Conservation (phyloP, 2,329 filamentous ascomycete genomes). For the Aspergillus flavus region DNA sequence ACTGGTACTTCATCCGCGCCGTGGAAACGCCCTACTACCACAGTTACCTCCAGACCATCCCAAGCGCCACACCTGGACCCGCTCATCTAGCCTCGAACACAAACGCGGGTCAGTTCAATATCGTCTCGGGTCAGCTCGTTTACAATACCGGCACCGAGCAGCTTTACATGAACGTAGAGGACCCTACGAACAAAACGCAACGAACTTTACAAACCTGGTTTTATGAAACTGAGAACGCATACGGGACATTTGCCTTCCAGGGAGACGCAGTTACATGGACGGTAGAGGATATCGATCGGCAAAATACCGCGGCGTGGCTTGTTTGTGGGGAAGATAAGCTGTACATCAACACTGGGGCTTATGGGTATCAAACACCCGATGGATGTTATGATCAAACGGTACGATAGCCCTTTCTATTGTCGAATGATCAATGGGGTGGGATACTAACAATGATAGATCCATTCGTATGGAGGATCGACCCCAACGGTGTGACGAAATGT, state of each 20-base stretch:
- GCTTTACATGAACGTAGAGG: constrained; percentile 16
- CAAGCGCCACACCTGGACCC: constrained; percentile 5
- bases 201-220: constrained; percentile 15
- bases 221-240: constrained; percentile 13
- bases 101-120: constrained; percentile 16
- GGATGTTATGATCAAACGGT: constrained; percentile 17
- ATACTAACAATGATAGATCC: background rate
- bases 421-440: background rate
- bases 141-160: constrained; percentile 12
- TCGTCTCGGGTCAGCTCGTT: constrained; percentile 13
- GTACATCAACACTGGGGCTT: constrained; percentile 16
- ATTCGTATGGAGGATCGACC: background rate
- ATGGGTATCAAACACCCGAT: constrained; percentile 12
- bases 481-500: background rate
- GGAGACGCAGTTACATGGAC: constrained; percentile 14
- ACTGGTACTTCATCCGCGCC: constrained; percentile 15
- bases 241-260: constrained; percentile 15
- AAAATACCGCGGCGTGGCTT: constrained; percentile 15
- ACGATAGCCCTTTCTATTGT: background rate
- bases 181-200: constrained; percentile 11
- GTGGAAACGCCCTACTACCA: constrained; percentile 15
- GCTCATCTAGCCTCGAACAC: constrained; percentile 11
- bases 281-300: constrained; percentile 12
- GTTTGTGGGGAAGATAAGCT: constrained; percentile 12
- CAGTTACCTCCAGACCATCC: constrained; percentile 17